Evolutionary conservation across 2,329 filamentous ascomycete genomes (phyloP).

Genomic region (Claviceps spartinae): DNA sequence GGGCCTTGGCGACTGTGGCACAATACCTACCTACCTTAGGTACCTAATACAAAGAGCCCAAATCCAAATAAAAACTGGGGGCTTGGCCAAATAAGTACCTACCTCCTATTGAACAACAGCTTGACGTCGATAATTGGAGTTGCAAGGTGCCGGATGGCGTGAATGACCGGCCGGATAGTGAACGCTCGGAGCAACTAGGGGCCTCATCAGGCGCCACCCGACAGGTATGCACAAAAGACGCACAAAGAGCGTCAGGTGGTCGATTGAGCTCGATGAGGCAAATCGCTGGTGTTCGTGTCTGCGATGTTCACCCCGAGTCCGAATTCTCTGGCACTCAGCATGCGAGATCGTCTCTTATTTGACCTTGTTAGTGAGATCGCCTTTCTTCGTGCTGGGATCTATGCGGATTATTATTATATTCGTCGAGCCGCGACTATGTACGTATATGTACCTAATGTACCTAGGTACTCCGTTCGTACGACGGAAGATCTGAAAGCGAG

Average conservation of each 20-base stretch:
- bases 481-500: not conserved
- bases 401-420: too few species aligned
- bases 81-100: constrained; percentile 1
- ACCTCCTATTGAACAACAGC: constrained; percentile 8
- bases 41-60: constrained; percentile 5
- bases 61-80: not conserved
- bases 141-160: constrained; percentile 11
- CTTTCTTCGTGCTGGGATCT: too few species aligned
- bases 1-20: constrained; percentile 7
- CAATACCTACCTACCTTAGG: not conserved
- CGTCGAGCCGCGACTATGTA: too few species aligned
- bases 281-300: constrained; percentile 12
- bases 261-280: constrained; percentile 25
- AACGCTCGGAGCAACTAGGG: constrained; percentile 20
- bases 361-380: too few species aligned
- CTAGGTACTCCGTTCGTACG: too few species aligned
- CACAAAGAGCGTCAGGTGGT: constrained; percentile 24
- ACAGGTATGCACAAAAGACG: constrained; percentile 19
- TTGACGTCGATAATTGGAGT: constrained; percentile 10
- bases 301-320: constrained; percentile 12
- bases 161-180: constrained; percentile 18
- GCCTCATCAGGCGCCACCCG: constrained; percentile 22
- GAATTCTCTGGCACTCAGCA: too few species aligned
- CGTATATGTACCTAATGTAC: too few species aligned
- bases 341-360: too few species aligned